Evolutionary conservation across 257 asterid species (phyloP).

Genomic region (Solanum medicagineum): DNA sequence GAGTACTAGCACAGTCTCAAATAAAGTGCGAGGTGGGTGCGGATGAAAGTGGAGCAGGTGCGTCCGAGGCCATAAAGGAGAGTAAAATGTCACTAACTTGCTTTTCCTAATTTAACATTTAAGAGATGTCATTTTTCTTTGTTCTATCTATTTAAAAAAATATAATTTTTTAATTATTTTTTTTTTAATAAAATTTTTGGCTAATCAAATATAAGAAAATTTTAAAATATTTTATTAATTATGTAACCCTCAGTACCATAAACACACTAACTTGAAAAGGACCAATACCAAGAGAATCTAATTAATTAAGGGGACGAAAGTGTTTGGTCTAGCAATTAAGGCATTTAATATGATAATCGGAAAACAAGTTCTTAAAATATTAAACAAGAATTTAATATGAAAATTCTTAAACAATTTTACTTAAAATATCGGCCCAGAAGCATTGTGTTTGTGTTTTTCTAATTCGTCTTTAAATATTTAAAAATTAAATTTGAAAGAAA

Average conservation of each 20-base stretch:
- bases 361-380: too few species aligned
- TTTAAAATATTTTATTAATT: neutral
- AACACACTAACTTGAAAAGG: neutral
- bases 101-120: too few species aligned
- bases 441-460: too few species aligned
- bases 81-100: neutral
- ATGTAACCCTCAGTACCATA: neutral
- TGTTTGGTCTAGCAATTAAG: neutral
- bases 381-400: too few species aligned
- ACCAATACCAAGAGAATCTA: neutral
- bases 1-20: too few species aligned
- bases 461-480: too few species aligned
- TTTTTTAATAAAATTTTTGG: neutral
- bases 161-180: too few species aligned
- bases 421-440: too few species aligned
- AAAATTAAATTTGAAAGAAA: too few species aligned
- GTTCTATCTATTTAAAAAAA: too few species aligned
- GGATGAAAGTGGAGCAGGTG: neutral
- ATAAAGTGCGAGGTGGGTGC: neutral
- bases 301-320: neutral
- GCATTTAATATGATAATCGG: neutral
- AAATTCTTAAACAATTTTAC: too few species aligned
- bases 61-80: neutral
- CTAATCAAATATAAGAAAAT: neutral
- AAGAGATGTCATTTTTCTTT: neutral